Base-by-base conservation (phyloP, 129 eudicot genomes). In the Artemisia annua region DNA sequence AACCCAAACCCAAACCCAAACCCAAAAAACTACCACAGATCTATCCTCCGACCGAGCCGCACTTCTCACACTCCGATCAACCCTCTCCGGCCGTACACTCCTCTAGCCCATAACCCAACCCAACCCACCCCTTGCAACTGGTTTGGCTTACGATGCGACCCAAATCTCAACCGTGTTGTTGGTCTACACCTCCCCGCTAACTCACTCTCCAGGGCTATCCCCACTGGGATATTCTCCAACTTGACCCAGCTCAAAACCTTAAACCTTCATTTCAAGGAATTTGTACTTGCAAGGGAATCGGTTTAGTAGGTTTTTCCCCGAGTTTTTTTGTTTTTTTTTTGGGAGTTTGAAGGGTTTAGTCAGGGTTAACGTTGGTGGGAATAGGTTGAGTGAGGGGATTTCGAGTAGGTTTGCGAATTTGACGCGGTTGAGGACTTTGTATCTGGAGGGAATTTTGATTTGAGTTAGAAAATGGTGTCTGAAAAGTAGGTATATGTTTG, bases 1-100 rank as follows among this genome's bases (percentile, higher is more conserved):
- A n/a, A n/a, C n/a, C 32, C 43, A 32, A 32, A 24, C 26, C 26
- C 26, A 24, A 20, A 20, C 39, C 39, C 39, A 30, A 32, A 0
- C 80, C 49, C 57, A 66, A 57, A 24, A 63, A 15, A 24, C 26
- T 2, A 3, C 70, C 20, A 55, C 92, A 56, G 96, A 94, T 82
- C 97, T 94, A 30, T 1, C 71, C 69, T 32, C 93, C 73, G 92
- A 88, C 80, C 72, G 84, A 11, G 73, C 86, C 11, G 92, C 97
- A 56, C 96, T 90, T 15, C 63, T 94, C 2, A 48, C 83, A 46
- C 86, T 94, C 30, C 89, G 91, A 7, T 56, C 96, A 32, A 85
- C 98, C 75, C 87, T 94, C 49, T 86, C 84, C 46, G 98, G 97
- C 73, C 96, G 96, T n/a, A 86, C 91, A 12, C 61, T 90, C 28